A percentile compares a stretch with the other conserved stretches of the same genome.
Evolutionary conservation across 2,329 filamentous ascomycete genomes (phyloP).

Genomic region (Monilinia fructicola): DNA sequence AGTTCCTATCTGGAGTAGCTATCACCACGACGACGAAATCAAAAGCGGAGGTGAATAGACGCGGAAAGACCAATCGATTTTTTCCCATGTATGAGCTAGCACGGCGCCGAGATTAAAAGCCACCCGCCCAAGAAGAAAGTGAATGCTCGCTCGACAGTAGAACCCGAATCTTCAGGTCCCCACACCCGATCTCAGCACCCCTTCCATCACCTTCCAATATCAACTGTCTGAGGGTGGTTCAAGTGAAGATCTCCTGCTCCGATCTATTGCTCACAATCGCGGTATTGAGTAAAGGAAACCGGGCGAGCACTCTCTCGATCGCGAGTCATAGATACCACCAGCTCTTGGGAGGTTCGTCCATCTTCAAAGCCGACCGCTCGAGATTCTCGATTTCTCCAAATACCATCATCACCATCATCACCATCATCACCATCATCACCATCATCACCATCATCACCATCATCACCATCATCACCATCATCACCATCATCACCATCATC

Average conservation of each 20-base stretch:
- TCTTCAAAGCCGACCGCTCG: background rate
- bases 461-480: too few relatives aligned
- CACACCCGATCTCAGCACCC: background rate
- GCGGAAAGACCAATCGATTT: too few relatives aligned
- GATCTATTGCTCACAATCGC: background rate
- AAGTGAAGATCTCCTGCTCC: constrained; percentile 1
- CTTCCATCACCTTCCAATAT: background rate
- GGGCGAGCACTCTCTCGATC: background rate
- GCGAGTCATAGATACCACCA: background rate
- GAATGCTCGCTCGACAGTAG: background rate
- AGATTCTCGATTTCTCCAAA: background rate
- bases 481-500: too few relatives aligned
- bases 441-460: too few relatives aligned
- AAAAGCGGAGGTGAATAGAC: background rate
- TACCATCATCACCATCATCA: too few relatives aligned
- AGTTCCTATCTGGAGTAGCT: too few relatives aligned
- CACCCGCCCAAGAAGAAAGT: background rate
- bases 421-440: too few relatives aligned
- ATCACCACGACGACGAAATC: too few relatives aligned
- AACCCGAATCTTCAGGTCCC: background rate
- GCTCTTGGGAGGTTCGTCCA: background rate
- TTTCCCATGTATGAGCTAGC: background rate
- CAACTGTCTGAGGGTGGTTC: too few relatives aligned
- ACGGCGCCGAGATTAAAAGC: background rate
- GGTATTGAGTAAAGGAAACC: background rate